Conservation (phyloP, 148 eudicot genomes). For the Fagopyrum homotropicum region DNA sequence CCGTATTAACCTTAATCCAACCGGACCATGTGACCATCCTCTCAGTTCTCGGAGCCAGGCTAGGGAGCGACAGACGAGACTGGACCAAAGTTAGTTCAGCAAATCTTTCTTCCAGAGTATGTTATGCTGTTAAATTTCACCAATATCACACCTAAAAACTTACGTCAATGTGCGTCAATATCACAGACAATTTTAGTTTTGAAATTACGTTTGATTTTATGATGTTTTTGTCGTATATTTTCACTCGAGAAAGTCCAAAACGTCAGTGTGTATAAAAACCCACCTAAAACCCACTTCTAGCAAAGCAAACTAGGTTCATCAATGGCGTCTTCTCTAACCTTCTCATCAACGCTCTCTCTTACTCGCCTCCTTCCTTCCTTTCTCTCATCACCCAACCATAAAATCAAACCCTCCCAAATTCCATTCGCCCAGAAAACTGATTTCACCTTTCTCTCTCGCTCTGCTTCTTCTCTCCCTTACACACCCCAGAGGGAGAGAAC, state of each 20-base stretch:
- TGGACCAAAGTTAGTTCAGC: no score
- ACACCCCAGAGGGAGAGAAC: not conserved
- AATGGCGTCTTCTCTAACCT: not conserved
- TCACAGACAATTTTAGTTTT: no score
- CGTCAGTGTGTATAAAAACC: not conserved
- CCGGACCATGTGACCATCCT: no score
- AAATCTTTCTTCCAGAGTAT: no score
- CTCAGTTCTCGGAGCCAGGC: no score
- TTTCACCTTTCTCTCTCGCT: not conserved
- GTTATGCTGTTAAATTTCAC: no score
- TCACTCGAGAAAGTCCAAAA: not conserved
- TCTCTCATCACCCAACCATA: not conserved
- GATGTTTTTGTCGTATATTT: no score
- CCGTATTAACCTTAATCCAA: no score
- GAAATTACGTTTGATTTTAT: no score
- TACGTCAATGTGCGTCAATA: no score
- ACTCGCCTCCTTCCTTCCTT: not conserved
- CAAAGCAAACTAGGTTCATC: not conserved
- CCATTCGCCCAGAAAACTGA: not conserved
- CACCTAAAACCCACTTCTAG: not conserved
- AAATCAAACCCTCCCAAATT: not conserved
- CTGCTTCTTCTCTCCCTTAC: not conserved
- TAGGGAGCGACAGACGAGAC: no score
- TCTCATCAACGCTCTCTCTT: conserved; percentile 6
- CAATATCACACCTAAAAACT: no score